These are phyloP conservation scores for Dioscorea alata DNA, from an alignment of 106 monocot genomes.

Conservation along the genomic window DNA sequence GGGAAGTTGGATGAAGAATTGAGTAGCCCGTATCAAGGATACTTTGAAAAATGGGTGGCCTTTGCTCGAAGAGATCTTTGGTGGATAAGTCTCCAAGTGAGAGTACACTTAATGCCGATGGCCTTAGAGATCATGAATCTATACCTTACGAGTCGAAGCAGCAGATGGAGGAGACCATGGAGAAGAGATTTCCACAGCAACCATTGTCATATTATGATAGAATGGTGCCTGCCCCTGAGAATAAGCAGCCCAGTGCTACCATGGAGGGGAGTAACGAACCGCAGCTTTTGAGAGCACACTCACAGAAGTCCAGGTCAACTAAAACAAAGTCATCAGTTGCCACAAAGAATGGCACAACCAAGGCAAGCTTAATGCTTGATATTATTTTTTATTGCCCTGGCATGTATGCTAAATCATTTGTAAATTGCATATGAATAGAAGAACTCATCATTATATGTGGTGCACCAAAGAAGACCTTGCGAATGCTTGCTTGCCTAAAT, in stretches of 20 bases:
- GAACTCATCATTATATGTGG: too few relatives aligned
- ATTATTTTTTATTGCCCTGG: not conserved
- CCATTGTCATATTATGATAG: conserved; percentile 37
- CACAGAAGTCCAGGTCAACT: conserved; percentile 52
- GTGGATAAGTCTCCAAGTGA: conserved; percentile 96
- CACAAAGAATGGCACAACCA: conserved; percentile 51
- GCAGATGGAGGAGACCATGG: conserved; percentile 23
- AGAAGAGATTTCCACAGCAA: conserved; percentile 25
- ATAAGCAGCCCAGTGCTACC: conserved; percentile 1
- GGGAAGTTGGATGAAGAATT: conserved; percentile 14
- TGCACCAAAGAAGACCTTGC: too few relatives aligned
- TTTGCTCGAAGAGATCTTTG: conserved; percentile 66
- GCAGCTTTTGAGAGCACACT: conserved; percentile 47
- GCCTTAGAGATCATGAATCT: conserved; percentile 26
- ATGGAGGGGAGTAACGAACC: conserved; percentile 23
- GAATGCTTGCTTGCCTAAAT: too few relatives aligned
- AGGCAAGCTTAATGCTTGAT: conserved; percentile 30
- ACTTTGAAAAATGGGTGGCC: conserved; percentile 53
- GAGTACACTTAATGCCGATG: conserved; percentile 46
- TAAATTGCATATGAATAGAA: not conserved
- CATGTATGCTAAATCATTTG: not conserved
- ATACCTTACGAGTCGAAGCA: conserved; percentile 5
- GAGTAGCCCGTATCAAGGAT: conserved; percentile 1
- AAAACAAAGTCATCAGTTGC: conserved; percentile 34
- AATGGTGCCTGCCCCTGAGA: conserved; percentile 1